phyloP scores from a whole-genome alignment of 352 stramenopile genomes.

The Globisporangium alternatum region DNA sequence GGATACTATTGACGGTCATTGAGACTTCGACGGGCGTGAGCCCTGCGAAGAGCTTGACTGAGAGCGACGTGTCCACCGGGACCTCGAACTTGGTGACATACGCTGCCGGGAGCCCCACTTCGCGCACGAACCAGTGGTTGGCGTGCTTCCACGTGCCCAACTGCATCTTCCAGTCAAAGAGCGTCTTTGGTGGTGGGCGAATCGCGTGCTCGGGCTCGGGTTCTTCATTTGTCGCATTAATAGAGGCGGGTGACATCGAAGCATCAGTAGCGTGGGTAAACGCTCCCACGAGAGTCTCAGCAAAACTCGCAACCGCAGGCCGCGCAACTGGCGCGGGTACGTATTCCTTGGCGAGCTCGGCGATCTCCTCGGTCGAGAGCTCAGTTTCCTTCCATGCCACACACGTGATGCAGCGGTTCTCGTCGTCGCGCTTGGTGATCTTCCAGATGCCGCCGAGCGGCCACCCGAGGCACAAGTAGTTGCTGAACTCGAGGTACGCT shows the following conservation, averaged over 20 bases:
- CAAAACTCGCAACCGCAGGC: too few species aligned
- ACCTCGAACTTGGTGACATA: not conserved
- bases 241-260: too few species aligned
- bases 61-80: conserved; percentile 4
- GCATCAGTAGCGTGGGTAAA: too few species aligned
- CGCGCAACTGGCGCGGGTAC: conserved; percentile 9
- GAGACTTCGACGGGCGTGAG: conserved; percentile 21
- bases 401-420: conserved; percentile 33
- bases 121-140: conserved; percentile 54
- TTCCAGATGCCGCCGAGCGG: conserved; percentile 53
- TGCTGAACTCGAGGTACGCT: conserved; percentile 26
- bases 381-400: conserved; percentile 51
- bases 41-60: conserved; percentile 21
- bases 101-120: conserved; percentile 27
- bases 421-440: conserved; percentile 30
- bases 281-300: too few species aligned
- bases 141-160: conserved; percentile 37
- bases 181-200: too few species aligned
- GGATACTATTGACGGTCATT: conserved; percentile 26
- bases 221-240: too few species aligned
- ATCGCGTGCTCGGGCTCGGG: too few species aligned
- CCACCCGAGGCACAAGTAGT: conserved; percentile 48
- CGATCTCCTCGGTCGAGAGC: conserved; percentile 34
- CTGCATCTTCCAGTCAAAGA: conserved; percentile 66
- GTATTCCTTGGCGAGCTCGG: conserved; percentile 34